A percentile compares a stretch with the other conserved stretches of the same genome.
Conservation (phyloP, 371 early-diverging fungal genomes). For the Chytridium lagenaria region DNA sequence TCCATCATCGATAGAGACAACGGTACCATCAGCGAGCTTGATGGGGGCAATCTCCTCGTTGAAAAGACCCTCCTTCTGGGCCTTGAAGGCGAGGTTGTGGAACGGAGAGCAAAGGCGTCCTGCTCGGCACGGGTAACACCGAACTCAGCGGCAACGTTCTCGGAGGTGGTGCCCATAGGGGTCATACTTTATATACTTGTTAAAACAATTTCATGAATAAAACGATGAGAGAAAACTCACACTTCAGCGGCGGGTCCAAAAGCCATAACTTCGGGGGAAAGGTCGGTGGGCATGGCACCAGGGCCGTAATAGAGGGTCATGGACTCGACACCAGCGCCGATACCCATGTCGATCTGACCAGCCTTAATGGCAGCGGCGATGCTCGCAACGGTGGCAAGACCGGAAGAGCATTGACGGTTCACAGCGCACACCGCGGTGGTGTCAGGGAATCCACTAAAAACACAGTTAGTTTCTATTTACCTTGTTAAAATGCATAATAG, state of each 20-base stretch:
- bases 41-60: conserved; percentile 93
- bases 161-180: conserved; percentile 84
- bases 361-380: conserved; percentile 89
- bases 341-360: conserved; percentile 94
- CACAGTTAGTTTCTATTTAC: background rate
- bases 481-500: background rate
- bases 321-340: conserved; percentile 97
- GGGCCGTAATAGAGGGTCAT: conserved; percentile 95
- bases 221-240: conserved; percentile 25
- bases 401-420: conserved; percentile 98
- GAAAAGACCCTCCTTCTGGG: conserved; percentile 91
- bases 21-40: conserved; percentile 63
- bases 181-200: conserved; percentile 44
- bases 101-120: conserved; percentile 86
- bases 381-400: conserved; percentile 92
- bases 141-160: conserved; percentile 93
- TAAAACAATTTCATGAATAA: conserved; percentile 42
- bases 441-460: conserved; percentile 74
- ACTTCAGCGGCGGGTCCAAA: conserved; percentile 75
- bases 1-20: conserved; percentile 89
- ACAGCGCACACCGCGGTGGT: conserved; percentile 82
- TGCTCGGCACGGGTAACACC: conserved; percentile 81
- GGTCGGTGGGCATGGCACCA: conserved; percentile 71
- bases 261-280: conserved; percentile 74
- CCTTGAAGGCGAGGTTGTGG: conserved; percentile 79